These are phyloP conservation scores for Yamadazyma akitaensis DNA, from an alignment of 805 yeast genomes.

Conservation along the genomic window DNA sequence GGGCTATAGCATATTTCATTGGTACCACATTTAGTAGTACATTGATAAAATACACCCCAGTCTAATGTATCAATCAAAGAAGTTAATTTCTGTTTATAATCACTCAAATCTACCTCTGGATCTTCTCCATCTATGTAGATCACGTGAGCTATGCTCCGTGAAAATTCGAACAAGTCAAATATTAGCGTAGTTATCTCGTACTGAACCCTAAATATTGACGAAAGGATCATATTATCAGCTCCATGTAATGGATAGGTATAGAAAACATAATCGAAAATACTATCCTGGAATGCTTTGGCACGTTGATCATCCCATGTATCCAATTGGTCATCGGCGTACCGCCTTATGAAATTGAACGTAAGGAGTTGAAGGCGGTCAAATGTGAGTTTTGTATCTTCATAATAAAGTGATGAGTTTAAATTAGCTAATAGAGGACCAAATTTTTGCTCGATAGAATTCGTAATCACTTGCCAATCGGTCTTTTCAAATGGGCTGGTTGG, in stretches of 20 bases:
- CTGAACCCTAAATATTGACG: constrained; percentile 43
- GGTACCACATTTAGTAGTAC: constrained; percentile 39
- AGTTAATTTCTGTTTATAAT: constrained; percentile 6
- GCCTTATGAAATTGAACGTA: constrained; percentile 44
- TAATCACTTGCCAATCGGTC: constrained; percentile 51
- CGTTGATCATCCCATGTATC: constrained; percentile 10
- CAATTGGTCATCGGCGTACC: constrained; percentile 32
- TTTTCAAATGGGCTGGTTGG: constrained; percentile 34
- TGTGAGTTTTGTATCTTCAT: constrained; percentile 1
- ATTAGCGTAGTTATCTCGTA: constrained; percentile 32
- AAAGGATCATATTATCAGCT: constrained; percentile 48
- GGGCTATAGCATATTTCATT: constrained; percentile 56
- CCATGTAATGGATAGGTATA: constrained; percentile 35
- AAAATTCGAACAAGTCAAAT: constrained; percentile 31
- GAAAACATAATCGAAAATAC: constrained; percentile 47
- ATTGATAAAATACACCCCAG: constrained; percentile 44
- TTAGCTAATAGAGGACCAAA: constrained; percentile 49
- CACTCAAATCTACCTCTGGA: not conserved
- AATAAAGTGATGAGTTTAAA: constrained; percentile 36
- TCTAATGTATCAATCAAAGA: constrained; percentile 17
- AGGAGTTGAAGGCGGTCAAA: constrained; percentile 39
- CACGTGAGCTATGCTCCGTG: constrained; percentile 22
- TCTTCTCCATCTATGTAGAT: constrained; percentile 13
- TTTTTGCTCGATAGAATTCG: constrained; percentile 47
- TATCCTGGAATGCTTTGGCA: constrained; percentile 27